phyloP scores from a whole-genome alignment of 805 yeast genomes.

The Huiozyma naganishii region DNA sequence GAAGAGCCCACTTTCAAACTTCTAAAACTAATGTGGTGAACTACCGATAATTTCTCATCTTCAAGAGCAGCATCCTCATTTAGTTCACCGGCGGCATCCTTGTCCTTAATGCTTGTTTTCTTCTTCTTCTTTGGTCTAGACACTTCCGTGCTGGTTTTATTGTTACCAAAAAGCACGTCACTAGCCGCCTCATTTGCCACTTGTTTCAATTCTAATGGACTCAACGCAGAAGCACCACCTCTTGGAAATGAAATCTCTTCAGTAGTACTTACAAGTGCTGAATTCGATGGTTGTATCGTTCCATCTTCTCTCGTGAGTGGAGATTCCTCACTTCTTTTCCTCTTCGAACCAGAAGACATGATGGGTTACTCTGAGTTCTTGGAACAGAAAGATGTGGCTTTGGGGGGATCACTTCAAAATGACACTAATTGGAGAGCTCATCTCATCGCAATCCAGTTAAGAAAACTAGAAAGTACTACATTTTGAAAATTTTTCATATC shows the following conservation, averaged over 20 bases:
- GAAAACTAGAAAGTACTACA: too few relatives aligned
- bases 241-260: conserved; percentile 65
- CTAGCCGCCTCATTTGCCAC: conserved; percentile 85
- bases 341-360: conserved; percentile 28
- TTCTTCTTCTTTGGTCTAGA: conserved; percentile 33
- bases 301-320: conserved; percentile 32
- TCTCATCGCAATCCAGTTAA: too few relatives aligned
- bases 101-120: conserved; percentile 21
- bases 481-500: too few relatives aligned
- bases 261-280: conserved; percentile 28
- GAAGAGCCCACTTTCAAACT: conserved; percentile 58
- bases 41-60: conserved; percentile 30
- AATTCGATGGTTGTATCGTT: conserved; percentile 29
- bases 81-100: conserved; percentile 8
- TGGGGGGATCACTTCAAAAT: too few relatives aligned
- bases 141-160: conserved; percentile 10
- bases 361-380: not conserved
- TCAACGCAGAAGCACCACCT: conserved; percentile 82
- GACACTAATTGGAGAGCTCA: too few relatives aligned
- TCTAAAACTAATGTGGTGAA: conserved; percentile 55
- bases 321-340: conserved; percentile 40
- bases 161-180: conserved; percentile 63
- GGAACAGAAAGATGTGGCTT: too few relatives aligned
- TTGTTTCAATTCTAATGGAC: conserved; percentile 85
- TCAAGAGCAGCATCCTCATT: conserved; percentile 22